Conservation (phyloP, 257 asterid species). For the Gentiana macrophylla region DNA sequence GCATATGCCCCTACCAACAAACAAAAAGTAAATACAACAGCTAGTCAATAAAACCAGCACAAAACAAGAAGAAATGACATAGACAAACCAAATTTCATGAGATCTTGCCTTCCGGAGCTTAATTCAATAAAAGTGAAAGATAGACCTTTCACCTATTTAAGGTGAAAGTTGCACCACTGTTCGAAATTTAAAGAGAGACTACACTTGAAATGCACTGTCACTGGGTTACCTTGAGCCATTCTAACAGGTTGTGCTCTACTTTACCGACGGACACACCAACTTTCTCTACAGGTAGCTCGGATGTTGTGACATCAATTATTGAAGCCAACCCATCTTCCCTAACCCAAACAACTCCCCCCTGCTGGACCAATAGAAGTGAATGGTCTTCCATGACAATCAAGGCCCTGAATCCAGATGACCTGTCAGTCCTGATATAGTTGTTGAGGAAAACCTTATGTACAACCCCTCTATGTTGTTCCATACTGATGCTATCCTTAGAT, state of each 20-base stretch:
- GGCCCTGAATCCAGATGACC: slow-evolving; percentile 90
- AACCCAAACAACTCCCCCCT: slow-evolving; percentile 89
- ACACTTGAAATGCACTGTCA: background rate
- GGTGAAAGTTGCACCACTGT: background rate
- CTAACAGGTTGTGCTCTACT: slow-evolving; percentile 88
- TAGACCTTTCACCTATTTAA: background rate
- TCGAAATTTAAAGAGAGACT: background rate
- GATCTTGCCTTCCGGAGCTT: background rate
- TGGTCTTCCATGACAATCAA: slow-evolving; percentile 97
- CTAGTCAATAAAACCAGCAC: background rate
- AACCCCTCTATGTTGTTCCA: slow-evolving; percentile 66
- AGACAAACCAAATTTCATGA: background rate
- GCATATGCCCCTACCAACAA: slow-evolving; percentile 65
- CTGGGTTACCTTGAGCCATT: slow-evolving; percentile 82
- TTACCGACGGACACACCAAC: slow-evolving; percentile 90
- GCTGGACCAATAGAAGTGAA: slow-evolving; percentile 73
- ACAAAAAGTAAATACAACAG: slow-evolving; percentile 12
- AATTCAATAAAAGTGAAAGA: background rate
- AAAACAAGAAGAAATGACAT: no score
- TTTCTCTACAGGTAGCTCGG: slow-evolving; percentile 84
- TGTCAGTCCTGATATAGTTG: slow-evolving; percentile 69
- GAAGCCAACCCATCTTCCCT: slow-evolving; percentile 98
- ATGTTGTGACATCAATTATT: slow-evolving; percentile 69
- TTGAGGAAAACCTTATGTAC: slow-evolving; percentile 79
- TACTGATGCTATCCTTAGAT: slow-evolving; percentile 52